A percentile compares a stretch with the other conserved stretches of the same genome.
These are phyloP conservation scores for Cladophialophora psammophila DNA, from an alignment of 2,329 filamentous ascomycete genomes.

Conservation along the genomic window DNA sequence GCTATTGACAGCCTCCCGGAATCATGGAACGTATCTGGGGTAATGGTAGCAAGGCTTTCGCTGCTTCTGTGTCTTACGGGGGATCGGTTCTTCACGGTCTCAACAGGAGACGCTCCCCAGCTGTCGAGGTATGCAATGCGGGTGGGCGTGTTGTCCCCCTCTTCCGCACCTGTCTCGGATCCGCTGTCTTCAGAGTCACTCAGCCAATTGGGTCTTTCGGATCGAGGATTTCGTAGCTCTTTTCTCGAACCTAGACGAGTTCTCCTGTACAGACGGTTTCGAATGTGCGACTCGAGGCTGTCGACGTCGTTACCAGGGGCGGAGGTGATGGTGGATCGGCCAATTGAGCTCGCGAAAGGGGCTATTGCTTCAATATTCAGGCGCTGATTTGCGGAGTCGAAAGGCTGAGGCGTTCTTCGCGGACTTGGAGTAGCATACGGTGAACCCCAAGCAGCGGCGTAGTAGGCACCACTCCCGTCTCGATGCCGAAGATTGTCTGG, in stretches of 20 bases:
- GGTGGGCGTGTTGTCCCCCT: slow-evolving; percentile 35
- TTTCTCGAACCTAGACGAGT: slow-evolving; percentile 17
- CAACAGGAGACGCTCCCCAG: slow-evolving; percentile 30
- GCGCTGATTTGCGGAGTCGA: slow-evolving; percentile 50
- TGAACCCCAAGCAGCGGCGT: slow-evolving; percentile 89
- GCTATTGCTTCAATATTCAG: slow-evolving; percentile 49
- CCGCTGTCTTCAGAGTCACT: slow-evolving; percentile 74
- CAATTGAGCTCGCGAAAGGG: slow-evolving; percentile 36
- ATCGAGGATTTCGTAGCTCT: slow-evolving; percentile 42
- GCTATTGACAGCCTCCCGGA: slow-evolving; percentile 20
- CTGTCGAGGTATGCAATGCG: slow-evolving; percentile 29
- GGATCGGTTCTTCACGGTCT: slow-evolving; percentile 1
- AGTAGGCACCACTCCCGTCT: slow-evolving; percentile 61
- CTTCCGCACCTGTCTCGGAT: slow-evolving; percentile 73
- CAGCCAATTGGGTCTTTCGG: slow-evolving; percentile 80
- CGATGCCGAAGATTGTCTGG: slow-evolving; percentile 45
- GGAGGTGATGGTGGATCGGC: neutral
- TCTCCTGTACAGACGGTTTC: slow-evolving; percentile 3
- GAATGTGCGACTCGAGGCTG: neutral
- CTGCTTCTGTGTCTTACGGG: slow-evolving; percentile 22
- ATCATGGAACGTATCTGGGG: slow-evolving; percentile 40
- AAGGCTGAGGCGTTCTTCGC: slow-evolving; percentile 49
- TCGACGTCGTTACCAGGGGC: slow-evolving; percentile 13
- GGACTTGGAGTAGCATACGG: slow-evolving; percentile 75
- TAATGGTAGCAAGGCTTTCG: slow-evolving; percentile 40